Base-by-base conservation (phyloP, 2,329 filamentous ascomycete genomes). In the Raffaelea deltoideospora region DNA sequence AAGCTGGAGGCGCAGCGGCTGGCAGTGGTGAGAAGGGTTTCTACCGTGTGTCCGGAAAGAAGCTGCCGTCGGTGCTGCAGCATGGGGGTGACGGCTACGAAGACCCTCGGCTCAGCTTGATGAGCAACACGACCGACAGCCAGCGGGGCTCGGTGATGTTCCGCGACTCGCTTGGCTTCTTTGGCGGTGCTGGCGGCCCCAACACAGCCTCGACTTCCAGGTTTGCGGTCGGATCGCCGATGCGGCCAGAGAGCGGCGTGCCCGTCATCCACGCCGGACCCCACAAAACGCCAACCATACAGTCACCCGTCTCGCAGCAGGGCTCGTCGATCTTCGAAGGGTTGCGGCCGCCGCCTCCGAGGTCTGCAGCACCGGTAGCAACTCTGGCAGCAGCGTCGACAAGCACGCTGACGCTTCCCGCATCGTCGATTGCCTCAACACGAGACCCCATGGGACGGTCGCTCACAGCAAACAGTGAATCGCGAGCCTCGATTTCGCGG, bases 261-360 rank as follows among this genome's bases (percentile, higher is more conserved):
- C 65, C 69, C n/a, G 59, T 76, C 23, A 66, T 76, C 50, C 64
- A 74, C 42, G 66, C 71, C n/a, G 71, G 76, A n/a, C 77, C 77
- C 14, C 73, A 69, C 15, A 67, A 74, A 37, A 34, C 39, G 20
- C 29, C 31, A 8, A 37, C 30, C 3, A 40, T 46, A 41, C 40
- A 35, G 26, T 75, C 71, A 4, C 70, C 76, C 1, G 58, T 79
- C 14, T 67, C 69, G 39, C 66, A 71, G 40, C 60, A 66, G 34
- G 64, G 60, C 19, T 67, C 68, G 0, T 69, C 69, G 38, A 47
- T 55, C 20, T 55, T 57, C 34, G 43, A 44, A n/a, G 31, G 38
- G 27, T 21, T 18, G 29, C 23, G 5, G 14, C 3, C 20, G 13
- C 19, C 32, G 10, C 10, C 26, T 5, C n/a, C 19, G 14, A 21